Evolutionary conservation across 768 basidiomycete genomes (phyloP).

Genomic region (Rhizopogon vulgaris): DNA sequence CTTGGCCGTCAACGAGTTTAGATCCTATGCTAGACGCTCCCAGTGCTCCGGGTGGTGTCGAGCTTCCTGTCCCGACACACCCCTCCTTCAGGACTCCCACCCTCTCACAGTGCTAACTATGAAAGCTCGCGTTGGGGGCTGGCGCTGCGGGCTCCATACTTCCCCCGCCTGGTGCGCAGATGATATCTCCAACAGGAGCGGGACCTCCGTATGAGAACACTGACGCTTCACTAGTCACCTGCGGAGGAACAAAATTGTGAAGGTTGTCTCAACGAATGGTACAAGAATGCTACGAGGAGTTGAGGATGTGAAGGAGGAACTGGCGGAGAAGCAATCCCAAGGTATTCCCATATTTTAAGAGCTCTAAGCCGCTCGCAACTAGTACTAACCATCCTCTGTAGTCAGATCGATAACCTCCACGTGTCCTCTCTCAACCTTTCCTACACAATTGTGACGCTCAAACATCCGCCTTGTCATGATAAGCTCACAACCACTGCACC

Average conservation of each 20-base stretch:
- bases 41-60: slow-evolving; percentile 27
- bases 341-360: too few relatives aligned
- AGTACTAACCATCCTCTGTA: background rate
- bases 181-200: slow-evolving; percentile 9
- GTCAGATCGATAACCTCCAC: background rate
- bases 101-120: slow-evolving; percentile 8
- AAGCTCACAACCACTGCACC: background rate
- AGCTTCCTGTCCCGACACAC: slow-evolving; percentile 16
- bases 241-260: too few relatives aligned
- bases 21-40: slow-evolving; percentile 27
- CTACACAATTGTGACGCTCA: background rate
- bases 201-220: too few relatives aligned
- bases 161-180: slow-evolving; percentile 14
- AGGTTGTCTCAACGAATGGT: too few relatives aligned
- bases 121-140: slow-evolving; percentile 3
- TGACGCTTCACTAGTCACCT: too few relatives aligned
- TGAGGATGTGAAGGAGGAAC: too few relatives aligned
- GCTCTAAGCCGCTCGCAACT: too few relatives aligned
- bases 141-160: slow-evolving; percentile 5
- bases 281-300: too few relatives aligned
- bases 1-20: slow-evolving; percentile 26
- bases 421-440: background rate
- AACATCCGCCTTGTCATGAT: background rate
- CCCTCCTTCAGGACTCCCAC: slow-evolving; percentile 3
- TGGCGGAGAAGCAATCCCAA: too few relatives aligned